phyloP scores from a whole-genome alignment of 2,329 filamentous ascomycete species.

The Stagonosporopsis cucurbitacearum region DNA sequence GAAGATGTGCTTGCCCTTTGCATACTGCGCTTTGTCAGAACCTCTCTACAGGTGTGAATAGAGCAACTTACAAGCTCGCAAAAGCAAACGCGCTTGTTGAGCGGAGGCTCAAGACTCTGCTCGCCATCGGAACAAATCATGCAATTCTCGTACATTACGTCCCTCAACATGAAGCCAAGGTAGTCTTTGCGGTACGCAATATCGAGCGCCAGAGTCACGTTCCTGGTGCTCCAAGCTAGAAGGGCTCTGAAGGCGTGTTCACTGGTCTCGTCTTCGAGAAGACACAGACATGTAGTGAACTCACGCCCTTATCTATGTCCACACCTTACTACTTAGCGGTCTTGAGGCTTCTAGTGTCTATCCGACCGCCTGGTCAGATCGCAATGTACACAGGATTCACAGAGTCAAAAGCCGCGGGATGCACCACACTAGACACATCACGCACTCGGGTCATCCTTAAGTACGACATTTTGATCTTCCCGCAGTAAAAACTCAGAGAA shows the following conservation, averaged over 20 bases:
- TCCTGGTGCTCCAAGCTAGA: background rate
- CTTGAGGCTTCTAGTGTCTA: too few species aligned
- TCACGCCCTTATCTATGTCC: background rate
- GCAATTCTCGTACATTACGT: background rate
- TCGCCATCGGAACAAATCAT: background rate
- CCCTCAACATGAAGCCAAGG: background rate
- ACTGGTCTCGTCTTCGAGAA: background rate
- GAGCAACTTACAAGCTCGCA: background rate
- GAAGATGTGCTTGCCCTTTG: background rate
- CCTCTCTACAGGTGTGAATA: too few species aligned
- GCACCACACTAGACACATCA: background rate
- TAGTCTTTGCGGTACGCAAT: background rate
- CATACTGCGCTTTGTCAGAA: background rate
- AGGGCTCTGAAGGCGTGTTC: background rate
- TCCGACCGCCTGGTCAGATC: too few species aligned
- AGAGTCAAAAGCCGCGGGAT: background rate
- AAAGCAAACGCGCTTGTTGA: background rate
- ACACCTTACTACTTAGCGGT: too few species aligned
- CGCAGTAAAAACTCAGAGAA: background rate
- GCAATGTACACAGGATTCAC: too few species aligned
- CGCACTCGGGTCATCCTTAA: background rate
- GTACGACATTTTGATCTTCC: background rate
- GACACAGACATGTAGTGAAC: background rate
- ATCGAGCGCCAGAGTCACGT: background rate
- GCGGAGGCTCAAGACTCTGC: background rate